Conservation (phyloP, 129 eudicot species). For the Chrysanthemum lavandulifolium region DNA sequence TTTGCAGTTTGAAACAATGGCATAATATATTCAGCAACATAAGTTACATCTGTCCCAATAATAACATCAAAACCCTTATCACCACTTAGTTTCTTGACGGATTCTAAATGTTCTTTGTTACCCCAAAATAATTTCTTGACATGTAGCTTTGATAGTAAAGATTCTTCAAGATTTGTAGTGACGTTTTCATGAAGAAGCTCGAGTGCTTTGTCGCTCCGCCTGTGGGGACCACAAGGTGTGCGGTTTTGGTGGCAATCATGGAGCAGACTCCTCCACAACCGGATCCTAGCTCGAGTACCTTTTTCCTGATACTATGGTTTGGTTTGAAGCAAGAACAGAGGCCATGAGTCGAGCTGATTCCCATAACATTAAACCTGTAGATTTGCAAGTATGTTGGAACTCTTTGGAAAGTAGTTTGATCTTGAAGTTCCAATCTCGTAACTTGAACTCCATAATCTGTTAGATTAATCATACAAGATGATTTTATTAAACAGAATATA, state of each 20-base stretch:
- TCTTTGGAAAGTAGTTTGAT: conserved; percentile 77
- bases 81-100: conserved; percentile 43
- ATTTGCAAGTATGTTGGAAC: conserved; percentile 89
- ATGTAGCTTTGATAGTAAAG: conserved; percentile 34
- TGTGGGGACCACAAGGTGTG: conserved; percentile 76
- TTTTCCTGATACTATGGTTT: conserved; percentile 53
- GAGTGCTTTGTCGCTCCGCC: conserved; percentile 72
- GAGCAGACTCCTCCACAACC: conserved; percentile 87
- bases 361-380: conserved; percentile 96
- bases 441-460: conserved; percentile 51
- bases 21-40: conserved; percentile 60
- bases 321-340: conserved; percentile 75
- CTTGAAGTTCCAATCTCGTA: conserved; percentile 64
- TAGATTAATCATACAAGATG: not conserved
- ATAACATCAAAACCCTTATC: conserved; percentile 69
- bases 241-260: conserved; percentile 66
- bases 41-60: conserved; percentile 88
- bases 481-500: conserved; percentile 2
- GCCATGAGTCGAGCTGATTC: conserved; percentile 97
- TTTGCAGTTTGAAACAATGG: conserved; percentile 82
- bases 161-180: conserved; percentile 49
- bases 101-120: conserved; percentile 51
- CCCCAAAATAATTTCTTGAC: conserved; percentile 74
- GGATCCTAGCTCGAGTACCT: conserved; percentile 69
- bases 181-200: conserved; percentile 60